Base-by-base conservation (phyloP, 257 asterid species). In the Penstemon newberryi region DNA sequence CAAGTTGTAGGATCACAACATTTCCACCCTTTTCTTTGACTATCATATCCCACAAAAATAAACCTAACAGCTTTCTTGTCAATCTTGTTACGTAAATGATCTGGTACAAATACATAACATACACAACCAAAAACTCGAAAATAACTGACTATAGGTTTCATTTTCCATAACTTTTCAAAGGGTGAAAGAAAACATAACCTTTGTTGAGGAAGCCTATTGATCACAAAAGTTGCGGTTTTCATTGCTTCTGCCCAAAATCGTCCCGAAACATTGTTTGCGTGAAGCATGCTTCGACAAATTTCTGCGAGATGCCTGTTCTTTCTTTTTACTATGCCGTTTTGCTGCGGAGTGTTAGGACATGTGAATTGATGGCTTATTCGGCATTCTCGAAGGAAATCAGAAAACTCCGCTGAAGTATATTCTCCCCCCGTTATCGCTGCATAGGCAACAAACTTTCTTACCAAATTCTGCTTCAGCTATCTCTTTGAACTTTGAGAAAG, bases 41-140 rank as follows among this genome's bases (percentile, higher is more conserved):
- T 44, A 6, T 44, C 9, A 8, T 44, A 44, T 44, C 49, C 49
- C 6, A 2, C 1, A 44, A 5, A 44, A 5, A 44, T 44, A 44
- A 3, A 44, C 49, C 8, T 44, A 1, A 44, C 9, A 5, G 3
- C 3, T 5, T 44, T 44, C 3, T 44, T 44, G 9, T 44, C 9
- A 8, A 44, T 5, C 49, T 44, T 6, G 49, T 8, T 6, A 44
- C 3, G 49, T 44, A 44, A 44, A 44, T 44, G 49, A 44, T 8
- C 9, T 0, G 49, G 49, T 8, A 44, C 49, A 44, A 44, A 8
- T 44, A 44, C 49, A 44, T 44, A 44, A 8, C 49, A 44, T 5
- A 44, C 49, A 44, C 63, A 8, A 57, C 63, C 63, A 33, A 60
- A 60, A 7, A 38, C 65, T 60, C 47, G 13, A 11, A 38, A 60